Percentiles rank a stretch among this genome's conserved stretches.
Conservation (phyloP, 2,329 filamentous ascomycete genomes). For the Penicillium sp. region DNA sequence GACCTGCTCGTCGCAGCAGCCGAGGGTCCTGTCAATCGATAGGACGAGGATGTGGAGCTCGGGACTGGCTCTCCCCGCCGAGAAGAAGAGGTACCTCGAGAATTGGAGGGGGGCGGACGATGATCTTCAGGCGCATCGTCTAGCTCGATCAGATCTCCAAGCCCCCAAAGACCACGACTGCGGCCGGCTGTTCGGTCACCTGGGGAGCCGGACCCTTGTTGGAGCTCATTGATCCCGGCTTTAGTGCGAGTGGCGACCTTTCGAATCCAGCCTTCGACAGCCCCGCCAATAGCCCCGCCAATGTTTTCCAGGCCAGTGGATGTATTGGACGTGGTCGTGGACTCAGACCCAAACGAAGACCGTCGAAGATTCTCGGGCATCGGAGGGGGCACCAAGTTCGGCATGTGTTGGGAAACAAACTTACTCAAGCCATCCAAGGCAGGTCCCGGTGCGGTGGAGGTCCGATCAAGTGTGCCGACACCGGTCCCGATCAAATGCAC, state of each 20-base stretch:
- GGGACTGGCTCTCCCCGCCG: constrained; percentile 15
- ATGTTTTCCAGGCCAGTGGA: constrained; percentile 65
- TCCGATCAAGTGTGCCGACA: constrained; percentile 71
- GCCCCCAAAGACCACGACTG: constrained; percentile 26
- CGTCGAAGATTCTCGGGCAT: constrained; percentile 50
- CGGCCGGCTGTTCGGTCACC: constrained; percentile 17
- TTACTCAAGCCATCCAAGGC: constrained; percentile 78
- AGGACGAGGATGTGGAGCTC: constrained; percentile 21
- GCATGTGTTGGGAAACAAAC: constrained; percentile 76
- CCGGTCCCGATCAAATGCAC: constrained; percentile 74
- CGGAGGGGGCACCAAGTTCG: constrained; percentile 62
- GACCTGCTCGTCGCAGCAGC: constrained; percentile 30
- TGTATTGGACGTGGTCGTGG: constrained; percentile 27
- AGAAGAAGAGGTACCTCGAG: constrained; percentile 11
- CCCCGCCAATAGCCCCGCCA: constrained; percentile 75
- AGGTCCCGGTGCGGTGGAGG: constrained; percentile 53
- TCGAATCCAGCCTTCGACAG: constrained; percentile 84
- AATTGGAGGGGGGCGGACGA: constrained; percentile 18
- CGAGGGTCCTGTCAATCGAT: constrained; percentile 20
- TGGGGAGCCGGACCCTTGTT: constrained; percentile 23
- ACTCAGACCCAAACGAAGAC: constrained; percentile 32
- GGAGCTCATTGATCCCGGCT: constrained; percentile 35
- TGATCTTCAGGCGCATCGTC: constrained; percentile 33
- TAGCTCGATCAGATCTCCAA: constrained; percentile 42
- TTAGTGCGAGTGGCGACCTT: constrained; percentile 59